phyloP scores from a whole-genome alignment of 2,329 filamentous ascomycete species.

The Alternaria tenuissima region DNA sequence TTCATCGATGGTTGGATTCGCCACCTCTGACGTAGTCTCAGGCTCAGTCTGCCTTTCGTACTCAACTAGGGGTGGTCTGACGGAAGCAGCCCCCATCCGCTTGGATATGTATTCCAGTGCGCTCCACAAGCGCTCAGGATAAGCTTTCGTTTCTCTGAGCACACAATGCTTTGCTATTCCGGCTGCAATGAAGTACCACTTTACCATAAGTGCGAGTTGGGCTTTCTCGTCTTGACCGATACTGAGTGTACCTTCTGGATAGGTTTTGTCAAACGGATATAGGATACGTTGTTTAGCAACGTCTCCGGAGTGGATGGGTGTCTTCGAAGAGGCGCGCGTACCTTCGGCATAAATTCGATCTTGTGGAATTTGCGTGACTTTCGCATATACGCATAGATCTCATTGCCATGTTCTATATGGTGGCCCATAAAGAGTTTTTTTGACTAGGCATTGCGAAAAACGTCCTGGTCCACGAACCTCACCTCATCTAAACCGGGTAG shows the following conservation, averaged over 20 bases:
- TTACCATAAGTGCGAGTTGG: constrained; percentile 13
- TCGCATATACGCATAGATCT: constrained; percentile 20
- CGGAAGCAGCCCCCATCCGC: constrained; percentile 7
- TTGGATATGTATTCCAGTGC: constrained; percentile 9
- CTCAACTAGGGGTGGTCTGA: not conserved
- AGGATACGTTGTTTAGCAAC: constrained; percentile 12
- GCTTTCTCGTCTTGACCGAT: constrained; percentile 9
- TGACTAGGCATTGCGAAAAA: not conserved
- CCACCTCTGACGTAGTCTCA: not conserved
- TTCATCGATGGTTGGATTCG: not conserved
- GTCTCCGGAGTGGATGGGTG: not conserved
- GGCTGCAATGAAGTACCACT: constrained; percentile 23
- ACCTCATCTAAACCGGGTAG: constrained; percentile 5
- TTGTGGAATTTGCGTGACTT: not conserved
- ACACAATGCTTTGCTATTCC: constrained; percentile 13
- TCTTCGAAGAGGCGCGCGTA: not conserved
- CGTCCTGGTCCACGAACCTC: constrained; percentile 9
- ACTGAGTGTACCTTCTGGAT: not conserved
- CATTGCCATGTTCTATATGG: not conserved
- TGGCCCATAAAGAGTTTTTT: constrained; percentile 16
- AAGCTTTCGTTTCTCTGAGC: constrained; percentile 11
- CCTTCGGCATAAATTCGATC: constrained; percentile 8
- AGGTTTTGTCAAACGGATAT: constrained; percentile 22
- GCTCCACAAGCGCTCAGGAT: constrained; percentile 4
- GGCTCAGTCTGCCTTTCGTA: not conserved